Percentiles rank a stretch among this genome's conserved stretches.
Evolutionary conservation across 2,329 filamentous ascomycete genomes (phyloP).

Genomic region (Phoma herbarum): DNA sequence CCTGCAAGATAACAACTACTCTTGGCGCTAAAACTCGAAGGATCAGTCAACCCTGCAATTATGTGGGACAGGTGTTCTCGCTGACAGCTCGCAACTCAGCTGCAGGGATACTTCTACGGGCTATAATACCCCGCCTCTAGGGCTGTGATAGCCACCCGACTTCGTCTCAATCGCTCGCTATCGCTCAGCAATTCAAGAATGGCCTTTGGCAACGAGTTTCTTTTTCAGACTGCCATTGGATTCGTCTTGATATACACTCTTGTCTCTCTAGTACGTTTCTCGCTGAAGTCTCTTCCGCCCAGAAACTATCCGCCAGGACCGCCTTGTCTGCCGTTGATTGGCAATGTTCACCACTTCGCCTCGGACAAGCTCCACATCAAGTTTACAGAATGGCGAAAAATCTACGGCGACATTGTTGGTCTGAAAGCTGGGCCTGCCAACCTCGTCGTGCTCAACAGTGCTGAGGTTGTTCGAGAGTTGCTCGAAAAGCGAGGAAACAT

Average conservation of each 20-base stretch:
- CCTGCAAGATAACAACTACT: background rate
- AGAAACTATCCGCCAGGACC: background rate
- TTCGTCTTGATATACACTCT: background rate
- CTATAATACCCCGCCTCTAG: background rate
- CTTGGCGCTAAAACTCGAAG: background rate
- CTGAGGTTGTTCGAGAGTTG: background rate
- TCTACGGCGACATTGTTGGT: background rate
- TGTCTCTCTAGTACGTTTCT: background rate
- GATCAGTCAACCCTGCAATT: background rate
- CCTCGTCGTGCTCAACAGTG: background rate
- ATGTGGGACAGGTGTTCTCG: background rate
- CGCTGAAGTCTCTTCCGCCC: background rate
- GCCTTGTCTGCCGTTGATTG: background rate
- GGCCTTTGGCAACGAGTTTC: background rate
- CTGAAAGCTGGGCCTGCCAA: background rate
- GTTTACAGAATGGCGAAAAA: background rate
- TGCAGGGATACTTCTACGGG: background rate
- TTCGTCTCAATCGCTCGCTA: background rate
- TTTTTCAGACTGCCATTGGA: background rate
- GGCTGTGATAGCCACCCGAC: background rate
- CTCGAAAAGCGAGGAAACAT: background rate
- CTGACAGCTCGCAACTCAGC: background rate
- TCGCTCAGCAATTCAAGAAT: background rate
- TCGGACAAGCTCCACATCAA: background rate
- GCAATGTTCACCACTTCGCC: background rate